Base-by-base conservation (phyloP, 2,329 filamentous ascomycete species). In the Chaetomium sp. region DNA sequence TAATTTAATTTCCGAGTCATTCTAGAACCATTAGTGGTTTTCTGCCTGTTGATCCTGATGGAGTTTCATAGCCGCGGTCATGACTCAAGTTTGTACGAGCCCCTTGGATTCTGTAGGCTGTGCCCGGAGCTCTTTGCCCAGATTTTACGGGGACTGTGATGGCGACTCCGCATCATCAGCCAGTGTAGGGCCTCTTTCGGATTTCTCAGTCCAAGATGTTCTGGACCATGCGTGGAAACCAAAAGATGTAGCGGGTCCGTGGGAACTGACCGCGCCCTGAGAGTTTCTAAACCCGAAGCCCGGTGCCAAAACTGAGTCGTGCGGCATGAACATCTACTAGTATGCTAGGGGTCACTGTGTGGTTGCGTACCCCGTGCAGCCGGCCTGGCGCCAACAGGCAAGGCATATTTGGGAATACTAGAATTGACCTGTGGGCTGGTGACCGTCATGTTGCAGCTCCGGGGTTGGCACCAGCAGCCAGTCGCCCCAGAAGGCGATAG, bases 261-360 rank as follows among this genome's bases (percentile, higher is more conserved):
- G 16, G 35, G 35, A 19, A 42, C 13, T 38, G 33, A 38, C 12
- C 2, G 33, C 33, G 10, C 33, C 16, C 38, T 42, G 16, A n/a
- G 16, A 42, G 5, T 5, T 4, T 42, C 38, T 7, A 6, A 42
- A 42, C 38, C 19, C 16, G 38, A 42, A 42, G 3, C 19, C 12
- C 12, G 31, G 60, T 62, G 53, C 53, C 53, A 57, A 62, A 57
- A 35, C 51, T 42, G 60, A 62, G 60, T 62, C 60, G 50, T 56
- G 53, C 5, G n/a, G 42, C 42, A 57, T 55, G 29, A 57, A 47
- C 58, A 47, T 42, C 9, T 25, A 19, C n/a, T n/a, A n/a, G n/a
- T n/a, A n/a, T 23, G 23, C 29, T 25, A 19, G 6, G 13, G 5
- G 49, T 5, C 49, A 51, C 6, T 27, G 49, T 27, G 38, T n/a